Percentiles rank a stretch among this genome's conserved stretches.
phyloP scores from a whole-genome alignment of 805 yeast genomes.

The Teunomyces panamensis region DNA sequence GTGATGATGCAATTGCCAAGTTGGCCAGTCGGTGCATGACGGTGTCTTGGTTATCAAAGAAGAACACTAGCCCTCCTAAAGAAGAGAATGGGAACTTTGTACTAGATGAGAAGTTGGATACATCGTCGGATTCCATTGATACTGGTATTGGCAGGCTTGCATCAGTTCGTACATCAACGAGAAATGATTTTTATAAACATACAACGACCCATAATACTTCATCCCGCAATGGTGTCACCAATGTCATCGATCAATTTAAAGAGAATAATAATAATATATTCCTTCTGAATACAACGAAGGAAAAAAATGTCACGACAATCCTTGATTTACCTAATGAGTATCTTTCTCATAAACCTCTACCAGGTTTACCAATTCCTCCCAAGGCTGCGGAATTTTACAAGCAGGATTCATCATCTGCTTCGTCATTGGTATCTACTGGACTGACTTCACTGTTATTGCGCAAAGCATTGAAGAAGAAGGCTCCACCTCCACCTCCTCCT shows the following conservation, averaged over 20 bases:
- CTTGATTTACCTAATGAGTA: slow-evolving; percentile 35
- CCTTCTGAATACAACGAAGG: slow-evolving; percentile 6
- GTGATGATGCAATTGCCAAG: slow-evolving; percentile 24
- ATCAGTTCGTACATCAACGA: slow-evolving; percentile 33
- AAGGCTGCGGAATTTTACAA: slow-evolving; percentile 6
- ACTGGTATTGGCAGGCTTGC: slow-evolving; percentile 29
- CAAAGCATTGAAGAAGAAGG: slow-evolving; percentile 32
- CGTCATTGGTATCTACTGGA: slow-evolving; percentile 14
- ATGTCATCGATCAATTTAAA: slow-evolving; percentile 1
- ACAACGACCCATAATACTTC: slow-evolving; percentile 28
- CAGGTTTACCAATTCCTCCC: slow-evolving; percentile 12
- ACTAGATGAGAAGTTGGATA: slow-evolving; percentile 4
- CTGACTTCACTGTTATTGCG: slow-evolving; percentile 16
- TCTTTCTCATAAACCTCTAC: slow-evolving; percentile 19
- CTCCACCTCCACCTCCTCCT: slow-evolving; percentile 41
- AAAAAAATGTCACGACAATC: slow-evolving; percentile 13
- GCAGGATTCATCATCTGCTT: slow-evolving; percentile 11
- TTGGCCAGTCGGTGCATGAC: slow-evolving; percentile 33
- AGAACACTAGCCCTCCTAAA: neutral
- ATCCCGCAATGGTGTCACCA: neutral
- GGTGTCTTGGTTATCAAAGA: slow-evolving; percentile 27
- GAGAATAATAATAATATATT: slow-evolving; percentile 32
- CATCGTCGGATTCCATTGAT: slow-evolving; percentile 20
- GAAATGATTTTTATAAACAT: slow-evolving; percentile 34
- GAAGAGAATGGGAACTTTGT: neutral